A percentile compares a stretch with the other conserved stretches of the same genome.
These are phyloP conservation scores for Recurvomyces mirabilis DNA, from an alignment of 495 filamentous ascomycete species.

Conservation along the genomic window DNA sequence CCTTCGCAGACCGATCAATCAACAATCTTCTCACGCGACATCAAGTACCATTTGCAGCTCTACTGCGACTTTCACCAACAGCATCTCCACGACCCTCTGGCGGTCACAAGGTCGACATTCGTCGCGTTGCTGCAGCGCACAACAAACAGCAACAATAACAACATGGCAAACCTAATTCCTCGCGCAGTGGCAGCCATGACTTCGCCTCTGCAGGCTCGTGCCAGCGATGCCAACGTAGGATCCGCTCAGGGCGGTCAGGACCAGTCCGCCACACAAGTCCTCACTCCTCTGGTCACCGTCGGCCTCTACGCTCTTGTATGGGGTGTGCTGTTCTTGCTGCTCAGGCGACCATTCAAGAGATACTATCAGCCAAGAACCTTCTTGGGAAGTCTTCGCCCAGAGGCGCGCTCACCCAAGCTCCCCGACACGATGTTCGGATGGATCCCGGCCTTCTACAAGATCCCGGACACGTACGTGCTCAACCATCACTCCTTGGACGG, in stretches of 20 bases:
- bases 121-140: not conserved
- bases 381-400: slow-evolving; percentile 55
- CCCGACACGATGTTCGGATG: slow-evolving; percentile 64
- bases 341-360: slow-evolving; percentile 59
- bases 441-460: slow-evolving; percentile 62
- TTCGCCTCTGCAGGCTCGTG: not conserved
- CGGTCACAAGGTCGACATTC: too few relatives aligned
- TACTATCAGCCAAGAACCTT: slow-evolving; percentile 86
- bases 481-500: slow-evolving; percentile 80
- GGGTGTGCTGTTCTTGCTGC: slow-evolving; percentile 59
- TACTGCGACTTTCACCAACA: not conserved
- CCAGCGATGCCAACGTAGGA: slow-evolving; percentile 15
- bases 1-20: not conserved
- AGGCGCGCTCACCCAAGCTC: slow-evolving; percentile 55
- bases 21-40: not conserved
- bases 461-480: slow-evolving; percentile 73
- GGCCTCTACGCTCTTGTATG: slow-evolving; percentile 53
- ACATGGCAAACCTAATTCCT: slow-evolving; percentile 1
- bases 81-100: not conserved
- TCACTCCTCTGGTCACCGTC: slow-evolving; percentile 63
- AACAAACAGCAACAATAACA: too few relatives aligned
- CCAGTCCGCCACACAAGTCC: slow-evolving; percentile 44
- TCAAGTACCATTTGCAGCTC: not conserved
- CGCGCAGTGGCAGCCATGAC: slow-evolving; percentile 4
- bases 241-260: slow-evolving; percentile 22